Conservation (phyloP, 1,139 yeast species). For the Yamadazyma aaseri region DNA sequence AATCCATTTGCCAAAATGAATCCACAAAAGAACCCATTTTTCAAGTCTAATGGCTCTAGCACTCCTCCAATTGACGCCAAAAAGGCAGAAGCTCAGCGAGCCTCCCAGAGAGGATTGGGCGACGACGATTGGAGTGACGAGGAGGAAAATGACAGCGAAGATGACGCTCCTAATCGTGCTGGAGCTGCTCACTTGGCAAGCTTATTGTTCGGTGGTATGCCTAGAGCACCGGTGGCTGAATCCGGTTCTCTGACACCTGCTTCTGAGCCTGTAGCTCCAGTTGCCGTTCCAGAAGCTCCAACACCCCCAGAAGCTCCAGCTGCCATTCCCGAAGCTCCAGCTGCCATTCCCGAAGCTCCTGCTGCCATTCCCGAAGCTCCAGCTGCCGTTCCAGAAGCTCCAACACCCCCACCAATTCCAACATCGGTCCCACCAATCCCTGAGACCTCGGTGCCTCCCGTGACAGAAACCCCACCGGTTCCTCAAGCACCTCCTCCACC, state of each 20-base stretch:
- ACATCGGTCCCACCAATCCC: constrained; percentile 12
- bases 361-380: constrained; percentile 17
- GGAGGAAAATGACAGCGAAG: constrained; percentile 54
- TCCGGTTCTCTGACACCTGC: constrained; percentile 11
- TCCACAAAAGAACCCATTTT: constrained; percentile 42
- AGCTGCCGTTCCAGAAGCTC: constrained; percentile 7
- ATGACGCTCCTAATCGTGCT: constrained; percentile 45
- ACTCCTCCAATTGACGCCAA: constrained; percentile 45
- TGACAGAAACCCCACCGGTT: constrained; percentile 24
- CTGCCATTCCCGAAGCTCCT: constrained; percentile 12
- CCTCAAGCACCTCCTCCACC: constrained; percentile 20
- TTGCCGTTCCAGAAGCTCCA: constrained; percentile 16
- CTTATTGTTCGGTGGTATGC: constrained; percentile 62
- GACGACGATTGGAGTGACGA: constrained; percentile 63
- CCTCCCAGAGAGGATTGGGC: constrained; percentile 58
- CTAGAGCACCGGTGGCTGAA: constrained; percentile 33
- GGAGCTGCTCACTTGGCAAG: constrained; percentile 67
- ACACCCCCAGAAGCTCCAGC: constrained; percentile 14
- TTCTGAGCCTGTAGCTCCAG: constrained; percentile 3
- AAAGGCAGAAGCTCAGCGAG: constrained; percentile 63
- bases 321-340: constrained; percentile 4
- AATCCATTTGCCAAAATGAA: constrained; percentile 37
- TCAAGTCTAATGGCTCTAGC: constrained; percentile 40
- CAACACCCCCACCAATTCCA: constrained; percentile 5
- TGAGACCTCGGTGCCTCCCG: constrained; percentile 9